Percentiles rank a stretch among this genome's conserved stretches.
Evolutionary conservation across 306 rosid species (phyloP).

Genomic region (Gillenia trifoliata): DNA sequence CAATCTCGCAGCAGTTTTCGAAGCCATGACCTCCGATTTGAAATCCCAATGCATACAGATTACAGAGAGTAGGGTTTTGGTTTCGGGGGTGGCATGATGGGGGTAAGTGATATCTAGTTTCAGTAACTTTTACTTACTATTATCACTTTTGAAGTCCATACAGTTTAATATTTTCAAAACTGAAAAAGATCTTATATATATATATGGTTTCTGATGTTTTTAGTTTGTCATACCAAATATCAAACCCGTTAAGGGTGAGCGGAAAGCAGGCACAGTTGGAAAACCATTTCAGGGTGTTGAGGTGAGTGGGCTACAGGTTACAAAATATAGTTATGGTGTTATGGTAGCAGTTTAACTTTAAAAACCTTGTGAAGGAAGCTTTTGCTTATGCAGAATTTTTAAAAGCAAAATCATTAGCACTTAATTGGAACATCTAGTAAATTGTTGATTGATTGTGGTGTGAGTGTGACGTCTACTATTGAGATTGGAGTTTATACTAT

Average conservation of each 20-base stretch:
- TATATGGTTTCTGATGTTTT: constrained; percentile 24
- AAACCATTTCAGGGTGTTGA: constrained; percentile 87
- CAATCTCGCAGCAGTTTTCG: no score
- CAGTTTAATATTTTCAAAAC: constrained; percentile 1
- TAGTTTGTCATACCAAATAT: constrained; percentile 95
- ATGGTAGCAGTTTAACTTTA: background rate
- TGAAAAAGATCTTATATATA: background rate
- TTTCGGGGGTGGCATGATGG: constrained; percentile 99
- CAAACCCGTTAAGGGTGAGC: constrained; percentile 85
- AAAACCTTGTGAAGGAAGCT: background rate
- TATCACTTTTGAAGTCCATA: background rate
- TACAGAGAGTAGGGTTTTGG: no score
- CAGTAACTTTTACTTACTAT: background rate
- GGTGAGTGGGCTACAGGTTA: constrained; percentile 46
- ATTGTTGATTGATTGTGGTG: background rate
- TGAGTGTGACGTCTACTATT: background rate
- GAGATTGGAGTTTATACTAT: background rate
- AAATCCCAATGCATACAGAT: no score
- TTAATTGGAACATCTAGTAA: background rate
- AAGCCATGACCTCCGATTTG: no score
- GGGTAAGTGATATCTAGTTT: constrained; percentile 45
- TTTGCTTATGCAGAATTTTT: background rate
- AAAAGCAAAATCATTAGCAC: background rate
- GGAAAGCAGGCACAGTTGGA: constrained; percentile 91
- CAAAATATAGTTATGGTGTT: constrained; percentile 9